Percentiles rank a stretch among this genome's conserved stretches.
Conservation (phyloP, 2,329 filamentous ascomycete genomes). For the Sporothrix brunneoviolacea region DNA sequence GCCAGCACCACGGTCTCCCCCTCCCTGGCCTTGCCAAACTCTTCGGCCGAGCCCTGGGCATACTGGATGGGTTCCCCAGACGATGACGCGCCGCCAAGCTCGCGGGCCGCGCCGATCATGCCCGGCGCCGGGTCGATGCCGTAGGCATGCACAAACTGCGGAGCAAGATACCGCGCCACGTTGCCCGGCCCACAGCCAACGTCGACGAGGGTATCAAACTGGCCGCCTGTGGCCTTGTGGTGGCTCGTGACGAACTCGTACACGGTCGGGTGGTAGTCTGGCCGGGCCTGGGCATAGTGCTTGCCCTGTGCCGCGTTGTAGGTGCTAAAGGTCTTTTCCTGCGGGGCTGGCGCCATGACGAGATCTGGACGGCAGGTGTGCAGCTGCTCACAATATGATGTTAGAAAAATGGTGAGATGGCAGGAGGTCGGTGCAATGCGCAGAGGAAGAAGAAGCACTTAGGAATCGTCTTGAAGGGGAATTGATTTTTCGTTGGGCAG, state of each 20-base stretch:
- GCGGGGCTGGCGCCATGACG: constrained; percentile 8
- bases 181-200: constrained; percentile 52
- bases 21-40: constrained; percentile 26
- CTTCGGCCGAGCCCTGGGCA: constrained; percentile 37
- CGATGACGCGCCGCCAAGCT: constrained; percentile 26
- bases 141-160: constrained; percentile 37
- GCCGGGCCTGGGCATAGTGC: constrained; percentile 36
- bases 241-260: constrained; percentile 40
- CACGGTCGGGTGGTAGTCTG: constrained; percentile 37
- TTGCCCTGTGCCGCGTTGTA: constrained; percentile 38
- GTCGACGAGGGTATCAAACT: constrained; percentile 40
- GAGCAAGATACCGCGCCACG: constrained; percentile 38
- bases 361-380: neutral
- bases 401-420: neutral
- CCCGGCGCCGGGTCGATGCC: constrained; percentile 46
- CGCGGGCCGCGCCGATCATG: constrained; percentile 45
- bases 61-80: constrained; percentile 32
- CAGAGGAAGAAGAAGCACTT: too few relatives aligned
- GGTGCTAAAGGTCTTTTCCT: constrained; percentile 38
- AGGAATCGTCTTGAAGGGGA: too few relatives aligned
- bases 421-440: neutral
- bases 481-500: too few relatives aligned
- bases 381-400: too few relatives aligned
- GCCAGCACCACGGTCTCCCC: constrained; percentile 21
- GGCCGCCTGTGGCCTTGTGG: constrained; percentile 40